Percentiles rank a stretch among this genome's conserved stretches.
These are phyloP conservation scores for Chamaenerion angustifolium DNA, from an alignment of 345 rosid species.

Conservation along the genomic window DNA sequence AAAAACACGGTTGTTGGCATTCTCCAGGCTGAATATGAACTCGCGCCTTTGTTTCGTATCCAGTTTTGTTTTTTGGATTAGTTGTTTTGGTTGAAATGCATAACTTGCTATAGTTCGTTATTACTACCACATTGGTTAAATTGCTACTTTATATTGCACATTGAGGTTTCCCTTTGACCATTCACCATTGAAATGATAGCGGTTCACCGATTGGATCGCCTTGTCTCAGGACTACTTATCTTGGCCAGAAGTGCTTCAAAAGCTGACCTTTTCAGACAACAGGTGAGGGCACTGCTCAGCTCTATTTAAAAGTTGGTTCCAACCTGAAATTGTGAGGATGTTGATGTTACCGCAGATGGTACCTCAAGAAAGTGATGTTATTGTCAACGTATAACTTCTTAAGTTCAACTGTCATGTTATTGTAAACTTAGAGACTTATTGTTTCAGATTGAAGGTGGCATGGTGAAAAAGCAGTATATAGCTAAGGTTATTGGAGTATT, in stretches of 20 bases:
- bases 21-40: slow-evolving; percentile 78
- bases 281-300: slow-evolving; percentile 23
- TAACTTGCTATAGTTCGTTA: neutral
- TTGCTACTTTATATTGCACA: no score
- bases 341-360: no score
- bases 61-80: slow-evolving; percentile 4
- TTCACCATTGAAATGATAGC: slow-evolving; percentile 20
- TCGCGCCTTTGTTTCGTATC: slow-evolving; percentile 83
- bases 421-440: neutral
- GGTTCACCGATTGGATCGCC: slow-evolving; percentile 71
- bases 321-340: no score
- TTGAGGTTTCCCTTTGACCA: neutral
- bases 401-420: no score
- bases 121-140: neutral
- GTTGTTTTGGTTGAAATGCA: neutral
- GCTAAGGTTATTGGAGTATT: slow-evolving; percentile 68
- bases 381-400: no score
- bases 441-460: slow-evolving; percentile 72
- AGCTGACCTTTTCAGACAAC: slow-evolving; percentile 78
- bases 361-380: no score
- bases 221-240: slow-evolving; percentile 87
- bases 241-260: slow-evolving; percentile 69
- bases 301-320: no score
- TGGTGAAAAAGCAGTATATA: slow-evolving; percentile 53
- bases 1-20: slow-evolving; percentile 93